Evolutionary conservation across 257 asterid genomes (phyloP).

Genomic region (Nicotiana knightiana): DNA sequence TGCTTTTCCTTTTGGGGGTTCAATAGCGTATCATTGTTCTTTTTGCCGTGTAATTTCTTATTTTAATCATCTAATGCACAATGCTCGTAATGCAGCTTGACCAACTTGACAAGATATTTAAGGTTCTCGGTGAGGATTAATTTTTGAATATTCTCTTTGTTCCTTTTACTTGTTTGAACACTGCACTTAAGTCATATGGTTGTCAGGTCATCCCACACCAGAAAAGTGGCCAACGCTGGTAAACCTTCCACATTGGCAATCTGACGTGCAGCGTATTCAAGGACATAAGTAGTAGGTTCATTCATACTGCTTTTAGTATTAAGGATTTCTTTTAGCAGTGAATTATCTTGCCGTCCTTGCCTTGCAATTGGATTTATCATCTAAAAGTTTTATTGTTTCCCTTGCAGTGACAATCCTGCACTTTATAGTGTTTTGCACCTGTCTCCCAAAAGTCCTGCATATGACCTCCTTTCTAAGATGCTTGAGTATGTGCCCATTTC

Average conservation of each 20-base stretch:
- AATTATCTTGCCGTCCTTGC: not conserved
- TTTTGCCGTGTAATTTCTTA: not conserved
- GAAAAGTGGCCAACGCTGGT: conserved; percentile 93
- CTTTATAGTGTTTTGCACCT: conserved; percentile 81
- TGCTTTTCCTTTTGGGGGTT: conserved; percentile 7
- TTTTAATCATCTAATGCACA: conserved; percentile 13
- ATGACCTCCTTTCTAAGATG: conserved; percentile 93
- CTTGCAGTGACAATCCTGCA: conserved; percentile 80
- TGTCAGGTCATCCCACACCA: conserved; percentile 90
- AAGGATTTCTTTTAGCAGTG: not conserved
- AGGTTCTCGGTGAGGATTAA: conserved; percentile 77
- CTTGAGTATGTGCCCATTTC: conserved; percentile 69
- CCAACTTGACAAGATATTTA: conserved; percentile 96
- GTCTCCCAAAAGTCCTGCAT: conserved; percentile 82
- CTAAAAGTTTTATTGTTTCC: conserved; percentile 11
- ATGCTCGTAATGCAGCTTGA: conserved; percentile 67
- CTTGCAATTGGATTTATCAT: not conserved
- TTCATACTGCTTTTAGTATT: conserved; percentile 6
- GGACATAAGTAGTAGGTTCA: conserved; percentile 81
- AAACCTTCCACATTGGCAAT: conserved; percentile 93
- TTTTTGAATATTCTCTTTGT: conserved; percentile 14
- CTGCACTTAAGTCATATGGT: conserved; percentile 1
- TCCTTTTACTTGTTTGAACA: not conserved
- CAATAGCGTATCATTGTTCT: not conserved
- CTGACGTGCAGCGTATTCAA: conserved; percentile 80